Base-by-base conservation (phyloP, 495 filamentous ascomycete genomes). In the Hapsidospora chrysogenum region DNA sequence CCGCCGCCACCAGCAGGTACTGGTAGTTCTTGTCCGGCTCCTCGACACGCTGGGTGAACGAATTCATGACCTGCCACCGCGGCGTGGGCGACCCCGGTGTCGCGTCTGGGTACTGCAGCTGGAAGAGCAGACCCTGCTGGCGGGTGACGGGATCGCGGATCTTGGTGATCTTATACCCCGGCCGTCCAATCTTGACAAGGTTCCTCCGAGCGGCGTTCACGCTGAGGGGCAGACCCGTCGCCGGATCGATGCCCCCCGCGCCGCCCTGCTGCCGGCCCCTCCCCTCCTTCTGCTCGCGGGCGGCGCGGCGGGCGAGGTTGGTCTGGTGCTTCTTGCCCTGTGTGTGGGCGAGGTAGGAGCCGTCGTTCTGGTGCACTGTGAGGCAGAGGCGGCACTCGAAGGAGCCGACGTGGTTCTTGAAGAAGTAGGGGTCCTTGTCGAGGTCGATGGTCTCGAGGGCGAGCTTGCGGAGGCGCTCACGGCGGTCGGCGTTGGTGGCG, bases 291-390 rank as follows among this genome's bases (percentile, higher is more conserved):
- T 86, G 80, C 56, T 99, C 89, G 37, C 82, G 73, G 8, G 89
- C 92, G 5, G 92, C 92, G 44, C 89, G 80, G 0, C 89, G 78
- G 13, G 89, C 92, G n/a, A 99, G 79, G 57, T 99, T 99, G 31
- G 89, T 95, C 59, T 96, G 92, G 53, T 99, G 89, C 66, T 99
- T 99, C 46, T 87, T 84, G 32, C 89, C 89, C 58, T 99, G 89
- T 8, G 89, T 99, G 61, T 99, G 89, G 0, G 89, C 86, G 46
- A 99, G 85, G 62, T 99, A 99, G 36, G 87, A 95, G 44, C 89
- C 89, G 63, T 99, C 89, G 58, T 99, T 99, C 49, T 99, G 89
- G 67, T 99, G 89, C n/a, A 96, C 92, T 2, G 89, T 99, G 20
- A 99, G 65, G 47, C 89, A 99, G 27, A 99, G 78, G 11, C 92